Conservation (phyloP, 1,284 basidiomycete genomes). For the Cryptococcus neoformans region DNA sequence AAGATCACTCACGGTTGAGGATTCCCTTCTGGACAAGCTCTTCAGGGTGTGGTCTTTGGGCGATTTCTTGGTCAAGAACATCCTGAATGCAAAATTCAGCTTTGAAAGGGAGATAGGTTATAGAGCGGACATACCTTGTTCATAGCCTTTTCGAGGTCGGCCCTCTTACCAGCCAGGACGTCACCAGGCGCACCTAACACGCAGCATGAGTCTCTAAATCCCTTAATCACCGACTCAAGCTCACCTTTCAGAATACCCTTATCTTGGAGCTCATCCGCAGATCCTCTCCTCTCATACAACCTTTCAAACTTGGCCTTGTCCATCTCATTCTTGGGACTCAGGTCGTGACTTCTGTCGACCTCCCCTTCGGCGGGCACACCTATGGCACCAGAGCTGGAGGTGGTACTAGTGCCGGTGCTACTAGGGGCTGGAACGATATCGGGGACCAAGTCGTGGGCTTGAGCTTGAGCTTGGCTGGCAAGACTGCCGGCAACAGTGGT, state of each 20-base stretch:
- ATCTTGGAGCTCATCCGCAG: conserved; percentile 64
- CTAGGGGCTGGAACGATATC: conserved; percentile 28
- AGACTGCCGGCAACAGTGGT: conserved; percentile 20
- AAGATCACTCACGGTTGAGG: conserved; percentile 54
- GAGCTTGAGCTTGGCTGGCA: conserved; percentile 36
- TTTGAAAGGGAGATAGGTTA: not conserved
- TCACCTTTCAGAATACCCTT: conserved; percentile 72
- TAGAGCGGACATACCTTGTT: conserved; percentile 54
- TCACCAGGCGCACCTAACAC: conserved; percentile 54
- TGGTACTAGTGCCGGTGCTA: not conserved
- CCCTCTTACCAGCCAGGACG: conserved; percentile 66
- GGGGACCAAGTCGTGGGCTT: conserved; percentile 35
- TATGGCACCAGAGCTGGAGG: too few relatives aligned
- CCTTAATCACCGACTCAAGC: conserved; percentile 11
- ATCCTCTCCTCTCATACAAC: conserved; percentile 58
- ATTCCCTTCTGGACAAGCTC: conserved; percentile 72
- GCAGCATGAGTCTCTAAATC: not conserved
- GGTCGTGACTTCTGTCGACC: conserved; percentile 38
- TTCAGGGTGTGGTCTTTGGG: conserved; percentile 62
- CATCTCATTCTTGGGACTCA: conserved; percentile 33
- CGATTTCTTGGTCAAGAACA: conserved; percentile 64
- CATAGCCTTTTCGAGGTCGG: conserved; percentile 64
- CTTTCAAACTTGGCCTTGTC: conserved; percentile 57
- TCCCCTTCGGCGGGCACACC: not conserved
- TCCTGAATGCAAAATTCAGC: conserved; percentile 51